Base-by-base conservation (phyloP, 495 filamentous ascomycete species). In the Penicillium cinerascens region DNA sequence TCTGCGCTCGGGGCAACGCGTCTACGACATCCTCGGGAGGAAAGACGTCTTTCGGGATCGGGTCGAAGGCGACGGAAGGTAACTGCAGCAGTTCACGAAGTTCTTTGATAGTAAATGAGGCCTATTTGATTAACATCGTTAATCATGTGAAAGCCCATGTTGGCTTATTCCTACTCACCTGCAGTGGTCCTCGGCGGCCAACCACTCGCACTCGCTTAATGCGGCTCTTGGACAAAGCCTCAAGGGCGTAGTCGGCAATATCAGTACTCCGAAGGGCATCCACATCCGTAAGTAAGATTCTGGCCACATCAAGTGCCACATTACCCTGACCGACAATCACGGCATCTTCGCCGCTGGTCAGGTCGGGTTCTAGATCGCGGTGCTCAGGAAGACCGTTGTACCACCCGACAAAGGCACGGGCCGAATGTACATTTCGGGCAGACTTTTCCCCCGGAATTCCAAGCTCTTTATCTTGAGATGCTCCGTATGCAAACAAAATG, bases 341-440 rank as follows among this genome's bases (percentile, higher is more conserved):
- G 4, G 90, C 95, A 58, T 92, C 82, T 41, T 96, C 91, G 2
- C 88, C 89, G 7, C 78, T 72, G 1, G 82, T 82, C 13, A 97
- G 80, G 60, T 90, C 82, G 1, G 92, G 93, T 11, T 78, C 75
- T n/a, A 96, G 70, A 57, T 82, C 67, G 21, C 87, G 80, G 65
- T 88, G 87, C 60, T 95, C 87, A 0, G 93, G 95, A 0, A 96
- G 78, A 16, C 95, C 92, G 64, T 97, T 97, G 70, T 98, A 98
- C 93, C 93, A 98, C 15, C 92, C 93, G 6, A 98, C 95, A 68
- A 97, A 98, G 44, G 89, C 87, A 6, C 93, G 82, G 3, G 93
- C 93, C 15, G 91, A 96, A 70, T 89, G 86, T 33, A 98, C 84
- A 37, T 89, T 89, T 10, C 74, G 73, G 29, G 89, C 58, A 13